Base-by-base conservation (phyloP, 2,329 filamentous ascomycete genomes). In the Hortaea sp. region DNA sequence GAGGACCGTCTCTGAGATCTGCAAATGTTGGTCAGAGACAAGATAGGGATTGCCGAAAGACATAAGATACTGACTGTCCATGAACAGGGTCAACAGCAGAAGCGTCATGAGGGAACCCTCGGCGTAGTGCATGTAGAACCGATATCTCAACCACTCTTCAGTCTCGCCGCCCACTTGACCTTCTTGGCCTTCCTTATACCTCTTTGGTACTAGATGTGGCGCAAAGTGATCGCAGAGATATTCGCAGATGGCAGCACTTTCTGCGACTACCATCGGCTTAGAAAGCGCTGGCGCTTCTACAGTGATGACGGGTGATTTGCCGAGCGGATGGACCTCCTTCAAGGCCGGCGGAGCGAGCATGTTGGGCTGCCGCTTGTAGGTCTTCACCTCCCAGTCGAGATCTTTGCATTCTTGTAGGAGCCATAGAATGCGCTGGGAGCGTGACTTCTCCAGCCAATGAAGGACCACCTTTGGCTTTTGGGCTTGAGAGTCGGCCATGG, bases 81-180 rank as follows among this genome's bases (percentile, higher is more conserved):
- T 69, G 28, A 94, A 67, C 11, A 92, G 61, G 10, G 73, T 68
- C 50, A 86, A 66, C 1, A 89, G 66, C 51, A 92, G 63, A 41
- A 80, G 70, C 0, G 79, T 76, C 82, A 94, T 92, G 50, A 95
- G 67, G 50, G 78, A 86, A 7, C 89, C 90, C 68, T 95, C 90
- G 5, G 79, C 75, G 65, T 89, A 95, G 63, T 95, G 84, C 73
- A 95, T 78, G 54, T 79, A 79, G 62, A 87, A 85, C 59, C 74
- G 69, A 58, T 80, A 79, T 38, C 78, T 69, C 59, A 79, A 59
- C 74, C 76, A 82, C 49, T 70, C 67, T 55, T 81, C 78, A 0
- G 71, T 78, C 64, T 82, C 79, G 4, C 68, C 75, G 5, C 76
- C 75, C 10, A 79, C 61, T 29, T 74, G 62, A 4, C 71, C 74